These are phyloP conservation scores for Dendrobium huoshanense DNA, from an alignment of 106 monocot species.

Conservation along the genomic window DNA sequence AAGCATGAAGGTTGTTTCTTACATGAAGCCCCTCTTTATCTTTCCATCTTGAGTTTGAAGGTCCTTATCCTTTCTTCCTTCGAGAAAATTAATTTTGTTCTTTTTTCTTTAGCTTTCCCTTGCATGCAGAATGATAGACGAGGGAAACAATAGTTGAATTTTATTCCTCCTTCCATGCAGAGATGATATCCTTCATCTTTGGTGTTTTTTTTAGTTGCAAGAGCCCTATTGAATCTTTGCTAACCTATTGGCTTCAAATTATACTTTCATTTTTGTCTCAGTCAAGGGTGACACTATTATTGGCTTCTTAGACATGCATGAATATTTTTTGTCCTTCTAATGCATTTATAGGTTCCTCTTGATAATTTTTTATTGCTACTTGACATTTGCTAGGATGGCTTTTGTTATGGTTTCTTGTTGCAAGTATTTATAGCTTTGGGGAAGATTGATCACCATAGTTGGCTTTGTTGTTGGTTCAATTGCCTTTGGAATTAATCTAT, in stretches of 20 bases:
- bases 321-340: no score
- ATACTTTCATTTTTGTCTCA: not conserved
- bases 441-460: not conserved
- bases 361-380: no score
- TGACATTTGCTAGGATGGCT: not conserved
- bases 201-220: not conserved
- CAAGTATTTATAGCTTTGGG: not conserved
- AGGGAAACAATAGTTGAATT: not conserved
- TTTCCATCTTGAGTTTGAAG: not conserved
- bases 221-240: not conserved
- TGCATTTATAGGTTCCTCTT: no score
- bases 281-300: no score
- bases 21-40: not conserved
- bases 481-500: not conserved
- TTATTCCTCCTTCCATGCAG: not conserved
- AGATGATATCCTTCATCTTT: not conserved
- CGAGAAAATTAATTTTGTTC: not conserved
- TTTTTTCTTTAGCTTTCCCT: not conserved
- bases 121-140: not conserved
- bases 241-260: not conserved
- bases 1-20: not conserved
- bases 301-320: no score
- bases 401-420: not conserved
- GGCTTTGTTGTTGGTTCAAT: not conserved
- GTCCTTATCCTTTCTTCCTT: not conserved